Conservation (phyloP, 768 basidiomycete species). For the Panaeolus papilionaceus region DNA sequence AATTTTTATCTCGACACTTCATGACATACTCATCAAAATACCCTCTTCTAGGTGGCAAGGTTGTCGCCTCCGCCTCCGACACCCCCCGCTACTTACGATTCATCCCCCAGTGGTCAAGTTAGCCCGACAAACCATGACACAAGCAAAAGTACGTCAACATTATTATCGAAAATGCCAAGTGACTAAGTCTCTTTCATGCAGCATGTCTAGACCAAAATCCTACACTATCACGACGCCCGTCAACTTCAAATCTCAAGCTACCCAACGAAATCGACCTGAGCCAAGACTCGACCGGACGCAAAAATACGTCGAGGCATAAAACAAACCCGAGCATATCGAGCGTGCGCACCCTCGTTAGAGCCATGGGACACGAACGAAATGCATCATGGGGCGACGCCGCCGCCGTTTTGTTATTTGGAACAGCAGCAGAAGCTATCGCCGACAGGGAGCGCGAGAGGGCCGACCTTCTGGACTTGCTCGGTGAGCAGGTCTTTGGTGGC, state of each 20-base stretch:
- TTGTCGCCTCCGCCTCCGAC: neutral
- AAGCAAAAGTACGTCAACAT: neutral
- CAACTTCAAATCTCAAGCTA: neutral
- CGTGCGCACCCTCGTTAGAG: neutral
- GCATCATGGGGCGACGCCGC: neutral
- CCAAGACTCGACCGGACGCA: neutral
- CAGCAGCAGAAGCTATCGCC: neutral
- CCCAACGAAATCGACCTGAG: neutral
- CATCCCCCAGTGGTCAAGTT: neutral
- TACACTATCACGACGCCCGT: neutral
- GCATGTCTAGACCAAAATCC: neutral
- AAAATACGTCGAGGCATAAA: neutral
- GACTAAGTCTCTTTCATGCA: neutral
- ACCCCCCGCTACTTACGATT: neutral
- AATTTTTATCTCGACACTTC: neutral
- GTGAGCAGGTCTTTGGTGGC: conserved; percentile 2
- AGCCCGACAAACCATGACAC: neutral
- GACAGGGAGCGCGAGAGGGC: neutral
- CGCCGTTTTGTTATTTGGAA: neutral
- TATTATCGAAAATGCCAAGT: neutral
- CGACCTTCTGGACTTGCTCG: neutral
- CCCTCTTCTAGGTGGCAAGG: neutral
- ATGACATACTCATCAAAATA: neutral
- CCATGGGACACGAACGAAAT: neutral
- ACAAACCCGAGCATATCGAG: neutral